phyloP scores from a whole-genome alignment of 805 yeast species.

The Metschnikowia continentalis region DNA sequence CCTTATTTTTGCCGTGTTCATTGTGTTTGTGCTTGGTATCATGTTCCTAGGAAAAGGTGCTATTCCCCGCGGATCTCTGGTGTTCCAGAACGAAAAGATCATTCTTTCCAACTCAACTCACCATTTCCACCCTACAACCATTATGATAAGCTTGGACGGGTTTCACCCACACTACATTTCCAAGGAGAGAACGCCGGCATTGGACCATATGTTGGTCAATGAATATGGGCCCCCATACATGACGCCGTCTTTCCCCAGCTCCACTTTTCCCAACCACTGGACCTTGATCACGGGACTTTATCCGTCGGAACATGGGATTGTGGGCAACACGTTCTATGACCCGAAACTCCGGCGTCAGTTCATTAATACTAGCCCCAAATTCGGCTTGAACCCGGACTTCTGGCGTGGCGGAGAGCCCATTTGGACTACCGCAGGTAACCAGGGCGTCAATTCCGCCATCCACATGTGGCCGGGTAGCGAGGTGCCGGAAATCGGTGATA shows the following conservation, averaged over 20 bases:
- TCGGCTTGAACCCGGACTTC: constrained; percentile 53
- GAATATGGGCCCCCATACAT: constrained; percentile 73
- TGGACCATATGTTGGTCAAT: constrained; percentile 53
- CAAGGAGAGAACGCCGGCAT: constrained; percentile 59
- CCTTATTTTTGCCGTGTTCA: constrained; percentile 9
- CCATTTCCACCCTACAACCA: constrained; percentile 71
- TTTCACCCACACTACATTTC: constrained; percentile 87
- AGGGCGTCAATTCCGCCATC: constrained; percentile 64
- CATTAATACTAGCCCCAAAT: constrained; percentile 53
- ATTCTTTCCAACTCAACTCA: constrained; percentile 58
- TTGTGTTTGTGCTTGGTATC: constrained; percentile 11
- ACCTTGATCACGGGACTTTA: constrained; percentile 80
- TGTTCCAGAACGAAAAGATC: constrained; percentile 14
- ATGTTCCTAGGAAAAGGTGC: constrained; percentile 3
- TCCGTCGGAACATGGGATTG: constrained; percentile 83
- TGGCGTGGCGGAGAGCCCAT: constrained; percentile 88
- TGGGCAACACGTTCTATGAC: constrained; percentile 77
- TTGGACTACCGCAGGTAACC: constrained; percentile 71
- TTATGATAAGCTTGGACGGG: constrained; percentile 79
- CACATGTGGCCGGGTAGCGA: constrained; percentile 98
- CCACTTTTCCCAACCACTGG: constrained; percentile 92
- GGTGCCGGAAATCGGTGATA: constrained; percentile 47
- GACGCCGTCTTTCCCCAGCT: constrained; percentile 83
- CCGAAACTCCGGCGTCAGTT: constrained; percentile 53
- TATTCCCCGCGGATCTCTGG: neutral